Evolutionary conservation across 2,329 filamentous ascomycete genomes (phyloP).

Genomic region (Colletotrichum spaethianum): DNA sequence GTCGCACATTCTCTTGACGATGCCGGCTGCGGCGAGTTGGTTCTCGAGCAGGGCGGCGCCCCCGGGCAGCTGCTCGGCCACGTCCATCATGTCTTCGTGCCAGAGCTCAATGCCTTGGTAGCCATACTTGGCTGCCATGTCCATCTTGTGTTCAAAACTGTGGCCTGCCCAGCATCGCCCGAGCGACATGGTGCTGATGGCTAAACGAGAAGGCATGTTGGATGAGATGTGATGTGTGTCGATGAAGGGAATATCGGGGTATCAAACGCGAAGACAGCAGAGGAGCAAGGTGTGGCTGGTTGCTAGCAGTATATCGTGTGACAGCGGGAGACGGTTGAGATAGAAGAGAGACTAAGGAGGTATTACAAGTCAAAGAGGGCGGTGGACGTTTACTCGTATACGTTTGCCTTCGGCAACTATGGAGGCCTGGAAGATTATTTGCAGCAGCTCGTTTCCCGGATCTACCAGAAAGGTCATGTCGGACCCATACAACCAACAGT

Average conservation of each 20-base stretch:
- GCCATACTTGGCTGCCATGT: conserved; percentile 75
- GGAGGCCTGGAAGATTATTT: conserved; percentile 23
- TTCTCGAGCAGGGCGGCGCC: conserved; percentile 54
- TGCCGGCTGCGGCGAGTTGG: conserved; percentile 70
- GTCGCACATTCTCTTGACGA: conserved; percentile 71
- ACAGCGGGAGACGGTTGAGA: background rate
- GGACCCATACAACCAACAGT: conserved; percentile 13
- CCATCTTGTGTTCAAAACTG: conserved; percentile 75
- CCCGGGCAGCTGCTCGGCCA: conserved; percentile 64
- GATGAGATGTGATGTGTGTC: background rate
- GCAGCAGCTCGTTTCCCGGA: conserved; percentile 12
- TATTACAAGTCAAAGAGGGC: background rate
- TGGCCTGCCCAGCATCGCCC: conserved; percentile 80
- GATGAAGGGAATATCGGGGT: conserved; percentile 4
- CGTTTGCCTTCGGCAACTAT: conserved; percentile 28
- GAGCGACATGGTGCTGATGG: conserved; percentile 83
- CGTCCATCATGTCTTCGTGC: conserved; percentile 80
- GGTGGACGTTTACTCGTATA: conserved; percentile 26
- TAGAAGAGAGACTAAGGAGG: background rate
- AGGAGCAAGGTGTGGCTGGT: background rate
- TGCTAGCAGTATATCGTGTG: background rate
- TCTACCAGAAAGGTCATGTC: background rate
- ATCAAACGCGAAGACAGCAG: conserved; percentile 9
- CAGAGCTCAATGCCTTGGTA: conserved; percentile 83
- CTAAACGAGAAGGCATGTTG: conserved; percentile 70